A percentile compares a stretch with the other conserved stretches of the same genome.
Evolutionary conservation across 1,284 basidiomycete genomes (phyloP).

Genomic region (Clitocybe nebularis): DNA sequence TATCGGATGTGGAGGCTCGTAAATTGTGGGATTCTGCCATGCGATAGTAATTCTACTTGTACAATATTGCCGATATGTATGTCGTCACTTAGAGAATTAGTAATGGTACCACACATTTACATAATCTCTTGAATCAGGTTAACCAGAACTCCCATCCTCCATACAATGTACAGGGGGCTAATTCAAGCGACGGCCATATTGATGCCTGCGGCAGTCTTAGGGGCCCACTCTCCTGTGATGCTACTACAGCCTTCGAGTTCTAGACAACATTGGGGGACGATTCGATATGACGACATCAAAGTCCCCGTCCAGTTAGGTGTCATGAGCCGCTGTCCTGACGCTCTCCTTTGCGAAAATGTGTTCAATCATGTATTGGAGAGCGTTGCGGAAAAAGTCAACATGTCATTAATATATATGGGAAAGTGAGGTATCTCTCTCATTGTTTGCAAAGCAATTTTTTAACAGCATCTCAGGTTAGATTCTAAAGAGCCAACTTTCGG

Average conservation of each 20-base stretch:
- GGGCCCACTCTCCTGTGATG: too few relatives aligned
- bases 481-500: conserved; percentile 63
- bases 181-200: too few relatives aligned
- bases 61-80: too few relatives aligned
- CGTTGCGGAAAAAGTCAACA: conserved; percentile 63
- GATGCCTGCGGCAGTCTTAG: too few relatives aligned
- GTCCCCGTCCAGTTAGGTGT: conserved; percentile 65
- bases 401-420: conserved; percentile 72
- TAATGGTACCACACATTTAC: too few relatives aligned
- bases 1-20: conserved; percentile 55
- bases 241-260: too few relatives aligned
- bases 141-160: too few relatives aligned
- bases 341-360: conserved; percentile 71
- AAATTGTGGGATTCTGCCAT: conserved; percentile 68
- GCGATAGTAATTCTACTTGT: too few relatives aligned
- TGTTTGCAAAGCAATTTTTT: not conserved
- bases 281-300: conserved; percentile 34
- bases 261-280: conserved; percentile 7
- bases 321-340: conserved; percentile 79
- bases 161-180: too few relatives aligned
- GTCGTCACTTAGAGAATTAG: too few relatives aligned
- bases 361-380: conserved; percentile 70
- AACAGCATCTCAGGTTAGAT: conserved; percentile 40
- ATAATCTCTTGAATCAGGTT: too few relatives aligned
- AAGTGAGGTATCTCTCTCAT: conserved; percentile 42